These are phyloP conservation scores for Podaxis carcinomalis DNA, from an alignment of 768 basidiomycete genomes.

Conservation along the genomic window DNA sequence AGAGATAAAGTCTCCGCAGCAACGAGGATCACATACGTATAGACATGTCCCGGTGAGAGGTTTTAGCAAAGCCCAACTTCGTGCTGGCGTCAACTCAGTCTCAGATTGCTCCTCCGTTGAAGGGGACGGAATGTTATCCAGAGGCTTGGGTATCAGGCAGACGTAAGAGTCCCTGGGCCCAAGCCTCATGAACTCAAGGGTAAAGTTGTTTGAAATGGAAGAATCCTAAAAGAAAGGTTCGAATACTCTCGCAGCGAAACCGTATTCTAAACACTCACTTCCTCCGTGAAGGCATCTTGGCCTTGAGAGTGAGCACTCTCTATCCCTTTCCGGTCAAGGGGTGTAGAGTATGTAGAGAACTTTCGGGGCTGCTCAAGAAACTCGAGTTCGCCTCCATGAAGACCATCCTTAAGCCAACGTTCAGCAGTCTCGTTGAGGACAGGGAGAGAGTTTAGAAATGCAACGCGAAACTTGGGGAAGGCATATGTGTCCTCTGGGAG, in stretches of 20 bases:
- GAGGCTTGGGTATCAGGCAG: conserved; percentile 71
- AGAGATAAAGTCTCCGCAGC: conserved; percentile 23
- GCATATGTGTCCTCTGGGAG: conserved; percentile 78
- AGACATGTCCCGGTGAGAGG: conserved; percentile 78
- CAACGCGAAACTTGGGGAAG: conserved; percentile 77
- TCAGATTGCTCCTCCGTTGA: conserved; percentile 47
- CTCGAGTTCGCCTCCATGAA: conserved; percentile 71
- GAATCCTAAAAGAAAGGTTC: neutral
- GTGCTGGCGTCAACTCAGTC: conserved; percentile 60
- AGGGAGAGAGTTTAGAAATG: conserved; percentile 78
- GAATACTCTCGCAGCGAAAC: neutral
- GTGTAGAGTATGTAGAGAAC: conserved; percentile 33
- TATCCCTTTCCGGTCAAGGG: conserved; percentile 51
- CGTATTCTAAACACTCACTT: conserved; percentile 21
- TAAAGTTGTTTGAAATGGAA: conserved; percentile 30
- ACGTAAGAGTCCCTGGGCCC: conserved; percentile 67
- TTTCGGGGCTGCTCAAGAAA: conserved; percentile 68
- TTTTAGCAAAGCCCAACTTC: conserved; percentile 80
- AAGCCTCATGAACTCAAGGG: conserved; percentile 73
- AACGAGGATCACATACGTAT: conserved; percentile 56
- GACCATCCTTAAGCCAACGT: conserved; percentile 68
- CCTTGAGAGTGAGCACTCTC: conserved; percentile 41
- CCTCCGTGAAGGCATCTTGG: conserved; percentile 24
- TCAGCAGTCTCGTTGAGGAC: conserved; percentile 68
- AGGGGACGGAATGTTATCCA: conserved; percentile 37